phyloP scores from a whole-genome alignment of 2,329 filamentous ascomycete species.

The Venturiaceae sp. region DNA sequence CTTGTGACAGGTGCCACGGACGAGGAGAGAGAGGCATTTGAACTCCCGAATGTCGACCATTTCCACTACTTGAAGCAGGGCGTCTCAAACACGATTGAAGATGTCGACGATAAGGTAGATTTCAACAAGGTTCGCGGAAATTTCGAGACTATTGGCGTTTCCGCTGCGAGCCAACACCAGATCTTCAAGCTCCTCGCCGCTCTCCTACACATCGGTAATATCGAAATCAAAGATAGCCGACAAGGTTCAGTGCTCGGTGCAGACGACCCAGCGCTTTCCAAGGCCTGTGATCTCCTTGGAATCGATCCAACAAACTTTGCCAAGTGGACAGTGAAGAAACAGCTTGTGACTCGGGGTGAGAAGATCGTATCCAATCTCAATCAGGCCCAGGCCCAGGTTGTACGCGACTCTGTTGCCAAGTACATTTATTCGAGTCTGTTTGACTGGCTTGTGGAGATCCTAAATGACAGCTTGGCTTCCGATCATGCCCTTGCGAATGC shows the following conservation, averaged over 20 bases:
- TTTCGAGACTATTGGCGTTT: conserved; percentile 77
- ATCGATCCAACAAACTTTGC: conserved; percentile 81
- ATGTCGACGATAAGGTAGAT: conserved; percentile 90
- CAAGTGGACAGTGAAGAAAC: conserved; percentile 99
- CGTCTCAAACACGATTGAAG: conserved; percentile 80
- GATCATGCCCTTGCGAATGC: conserved; percentile 77
- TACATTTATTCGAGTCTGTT: conserved; percentile 98
- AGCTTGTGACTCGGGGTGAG: conserved; percentile 89
- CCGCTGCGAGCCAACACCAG: conserved; percentile 60
- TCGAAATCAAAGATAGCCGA: conserved; percentile 84
- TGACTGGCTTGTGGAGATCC: conserved; percentile 97
- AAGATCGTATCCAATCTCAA: conserved; percentile 96
- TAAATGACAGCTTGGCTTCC: conserved; percentile 83
- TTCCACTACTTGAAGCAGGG: conserved; percentile 97
- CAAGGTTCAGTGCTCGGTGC: conserved; percentile 69
- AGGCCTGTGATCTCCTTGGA: conserved; percentile 75
- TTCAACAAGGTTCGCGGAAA: conserved; percentile 69
- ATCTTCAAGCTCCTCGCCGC: conserved; percentile 89
- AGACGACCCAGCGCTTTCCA: conserved; percentile 70
- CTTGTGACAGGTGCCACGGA: conserved; percentile 87
- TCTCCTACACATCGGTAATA: conserved; percentile 87
- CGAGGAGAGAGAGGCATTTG: conserved; percentile 68
- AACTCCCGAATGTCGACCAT: conserved; percentile 72
- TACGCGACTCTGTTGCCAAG: conserved; percentile 94
- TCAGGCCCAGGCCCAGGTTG: conserved; percentile 85